These are phyloP conservation scores for Cyberlindnera amylophila DNA, from an alignment of 805 yeast genomes.

Conservation along the genomic window DNA sequence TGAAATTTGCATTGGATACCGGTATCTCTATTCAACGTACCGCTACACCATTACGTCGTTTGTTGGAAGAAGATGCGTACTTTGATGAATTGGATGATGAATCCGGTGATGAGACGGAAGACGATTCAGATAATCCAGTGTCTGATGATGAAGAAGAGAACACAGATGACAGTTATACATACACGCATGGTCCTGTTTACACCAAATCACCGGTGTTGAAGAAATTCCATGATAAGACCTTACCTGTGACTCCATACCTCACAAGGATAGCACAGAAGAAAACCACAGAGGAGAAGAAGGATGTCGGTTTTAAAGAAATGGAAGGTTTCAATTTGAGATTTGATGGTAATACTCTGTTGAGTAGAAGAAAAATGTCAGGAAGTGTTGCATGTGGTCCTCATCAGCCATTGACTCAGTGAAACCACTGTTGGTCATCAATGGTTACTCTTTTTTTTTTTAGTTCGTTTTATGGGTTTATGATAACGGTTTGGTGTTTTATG, in stretches of 20 bases:
- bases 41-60: conserved; percentile 24
- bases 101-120: conserved; percentile 10
- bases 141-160: conserved; percentile 10
- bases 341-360: conserved; percentile 27
- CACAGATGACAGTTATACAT: conserved; percentile 5
- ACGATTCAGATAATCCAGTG: conserved; percentile 9
- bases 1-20: conserved; percentile 82
- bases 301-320: conserved; percentile 16
- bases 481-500: too few species aligned
- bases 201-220: conserved; percentile 20
- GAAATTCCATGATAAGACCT: conserved; percentile 17
- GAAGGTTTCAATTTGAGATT: conserved; percentile 24
- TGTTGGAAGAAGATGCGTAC: conserved; percentile 27
- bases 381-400: conserved; percentile 18
- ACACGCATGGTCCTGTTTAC: conserved; percentile 11
- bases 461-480: too few species aligned
- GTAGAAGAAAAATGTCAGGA: conserved; percentile 25
- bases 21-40: conserved; percentile 79
- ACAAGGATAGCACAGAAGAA: conserved; percentile 1
- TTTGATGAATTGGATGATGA: conserved; percentile 27
- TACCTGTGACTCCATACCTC: conserved; percentile 22
- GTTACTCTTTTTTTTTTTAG: too few species aligned
- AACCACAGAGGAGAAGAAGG: not conserved
- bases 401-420: too few species aligned
- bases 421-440: too few species aligned